These are phyloP conservation scores for Blastobotrys aristatus DNA, from an alignment of 1,139 yeast genomes.

Conservation along the genomic window DNA sequence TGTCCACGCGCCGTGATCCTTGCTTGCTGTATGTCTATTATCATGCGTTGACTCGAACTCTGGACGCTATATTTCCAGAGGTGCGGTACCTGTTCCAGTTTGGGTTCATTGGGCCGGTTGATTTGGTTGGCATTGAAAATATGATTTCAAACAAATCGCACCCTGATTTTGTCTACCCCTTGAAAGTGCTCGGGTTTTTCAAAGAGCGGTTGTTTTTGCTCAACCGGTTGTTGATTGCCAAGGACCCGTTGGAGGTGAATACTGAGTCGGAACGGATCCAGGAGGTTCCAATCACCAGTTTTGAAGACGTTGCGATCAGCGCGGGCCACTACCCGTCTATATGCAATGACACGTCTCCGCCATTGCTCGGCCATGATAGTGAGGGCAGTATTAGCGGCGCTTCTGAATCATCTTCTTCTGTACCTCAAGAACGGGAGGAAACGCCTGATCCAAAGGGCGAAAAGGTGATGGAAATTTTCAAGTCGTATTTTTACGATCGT, in stretches of 20 bases:
- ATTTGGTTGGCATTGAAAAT: constrained; percentile 29
- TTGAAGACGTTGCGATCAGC: constrained; percentile 18
- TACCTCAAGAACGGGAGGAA: too few species aligned
- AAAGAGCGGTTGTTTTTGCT: constrained; percentile 31
- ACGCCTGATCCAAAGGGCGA: neutral
- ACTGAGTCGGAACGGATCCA: constrained; percentile 23
- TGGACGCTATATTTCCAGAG: constrained; percentile 39
- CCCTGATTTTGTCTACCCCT: constrained; percentile 31
- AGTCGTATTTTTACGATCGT: constrained; percentile 28
- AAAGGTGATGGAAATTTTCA: constrained; percentile 21
- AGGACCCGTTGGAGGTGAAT: constrained; percentile 30
- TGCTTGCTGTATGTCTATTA: constrained; percentile 31
- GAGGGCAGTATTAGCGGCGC: neutral
- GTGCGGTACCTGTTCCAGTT: constrained; percentile 36
- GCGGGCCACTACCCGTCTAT: constrained; percentile 23
- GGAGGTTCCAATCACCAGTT: constrained; percentile 28
- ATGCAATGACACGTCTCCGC: constrained; percentile 12
- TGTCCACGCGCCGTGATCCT: constrained; percentile 14
- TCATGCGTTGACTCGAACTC: constrained; percentile 32
- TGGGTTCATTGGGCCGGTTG: constrained; percentile 37
- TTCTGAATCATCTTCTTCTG: constrained; percentile 14
- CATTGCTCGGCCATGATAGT: constrained; percentile 5
- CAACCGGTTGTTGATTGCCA: constrained; percentile 29
- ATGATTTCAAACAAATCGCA: constrained; percentile 16
- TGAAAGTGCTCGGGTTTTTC: constrained; percentile 33